A percentile compares a stretch with the other conserved stretches of the same genome.
These are phyloP conservation scores for Monoraphidium neglectum DNA, from an alignment of 139 green algal species.

Conservation along the genomic window DNA sequence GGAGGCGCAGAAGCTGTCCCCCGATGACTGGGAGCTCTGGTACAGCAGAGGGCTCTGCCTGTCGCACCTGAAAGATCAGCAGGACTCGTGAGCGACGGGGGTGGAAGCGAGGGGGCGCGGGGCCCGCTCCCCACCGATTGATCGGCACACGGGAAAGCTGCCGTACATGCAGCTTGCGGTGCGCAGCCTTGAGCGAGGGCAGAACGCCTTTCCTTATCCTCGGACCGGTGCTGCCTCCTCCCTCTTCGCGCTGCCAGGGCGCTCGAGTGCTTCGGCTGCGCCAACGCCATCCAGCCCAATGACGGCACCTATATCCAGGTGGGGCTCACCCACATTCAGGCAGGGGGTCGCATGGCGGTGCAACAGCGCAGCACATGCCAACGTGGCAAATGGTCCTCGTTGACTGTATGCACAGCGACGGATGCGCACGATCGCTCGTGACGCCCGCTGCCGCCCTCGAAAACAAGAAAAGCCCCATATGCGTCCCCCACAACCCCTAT, in stretches of 20 bases:
- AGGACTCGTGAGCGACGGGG: conserved; percentile 20
- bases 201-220: not conserved
- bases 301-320: conserved; percentile 76
- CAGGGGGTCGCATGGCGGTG: not conserved
- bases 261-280: conserved; percentile 59
- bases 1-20: conserved; percentile 64
- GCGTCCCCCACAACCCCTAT: not conserved
- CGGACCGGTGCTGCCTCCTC: not conserved
- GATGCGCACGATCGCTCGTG: not conserved
- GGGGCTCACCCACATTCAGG: no score
- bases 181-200: not conserved
- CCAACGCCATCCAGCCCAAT: conserved; percentile 71
- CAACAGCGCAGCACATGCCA: not conserved
- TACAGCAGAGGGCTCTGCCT: conserved; percentile 75
- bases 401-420: not conserved
- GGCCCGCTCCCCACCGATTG: not conserved
- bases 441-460: not conserved
- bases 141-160: not conserved
- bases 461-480: not conserved
- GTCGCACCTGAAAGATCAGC: conserved; percentile 59
- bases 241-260: conserved; percentile 36
- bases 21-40: conserved; percentile 80
- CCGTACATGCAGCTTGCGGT: not conserved
- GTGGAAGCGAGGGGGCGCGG: conserved; percentile 1
- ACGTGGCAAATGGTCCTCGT: not conserved